A percentile compares a stretch with the other conserved stretches of the same genome.
phyloP scores from a whole-genome alignment of 2,329 filamentous ascomycete genomes.

The Diaporthe helianthi region DNA sequence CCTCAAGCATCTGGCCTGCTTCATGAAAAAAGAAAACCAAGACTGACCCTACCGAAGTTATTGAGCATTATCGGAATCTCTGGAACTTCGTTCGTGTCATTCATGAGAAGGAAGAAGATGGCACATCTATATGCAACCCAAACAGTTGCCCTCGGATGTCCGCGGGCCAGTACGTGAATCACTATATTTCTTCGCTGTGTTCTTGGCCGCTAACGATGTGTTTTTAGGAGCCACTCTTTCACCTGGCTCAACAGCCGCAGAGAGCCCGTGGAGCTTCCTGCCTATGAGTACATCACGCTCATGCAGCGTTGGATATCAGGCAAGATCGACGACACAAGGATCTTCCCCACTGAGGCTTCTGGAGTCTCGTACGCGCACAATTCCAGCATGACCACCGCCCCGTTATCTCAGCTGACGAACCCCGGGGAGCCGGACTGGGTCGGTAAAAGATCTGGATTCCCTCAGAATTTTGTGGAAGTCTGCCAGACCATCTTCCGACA shows the following conservation, averaged over 20 bases:
- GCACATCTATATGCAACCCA: conserved; percentile 81
- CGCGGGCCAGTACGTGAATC: conserved; percentile 80
- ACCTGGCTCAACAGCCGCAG: conserved; percentile 92
- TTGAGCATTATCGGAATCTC: conserved; percentile 89
- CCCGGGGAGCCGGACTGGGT: conserved; percentile 76
- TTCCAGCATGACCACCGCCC: conserved; percentile 63
- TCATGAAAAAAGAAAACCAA: not conserved
- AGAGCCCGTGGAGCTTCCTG: conserved; percentile 89
- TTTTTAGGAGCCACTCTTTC: conserved; percentile 81
- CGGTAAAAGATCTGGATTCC: conserved; percentile 92
- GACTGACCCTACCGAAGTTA: conserved; percentile 62
- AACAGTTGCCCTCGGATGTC: conserved; percentile 90
- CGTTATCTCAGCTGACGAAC: conserved; percentile 68
- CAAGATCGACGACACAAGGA: conserved; percentile 88
- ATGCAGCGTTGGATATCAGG: conserved; percentile 98
- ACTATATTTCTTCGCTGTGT: not conserved
- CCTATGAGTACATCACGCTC: conserved; percentile 90
- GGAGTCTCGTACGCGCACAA: conserved; percentile 71
- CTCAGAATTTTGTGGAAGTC: conserved; percentile 85
- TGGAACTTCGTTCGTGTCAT: conserved; percentile 90
- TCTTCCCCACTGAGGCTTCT: conserved; percentile 88
- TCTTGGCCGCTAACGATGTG: conserved; percentile 31
- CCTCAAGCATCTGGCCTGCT: not conserved
- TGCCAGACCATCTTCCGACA: conserved; percentile 95
- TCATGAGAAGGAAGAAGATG: conserved; percentile 83